Evolutionary conservation across 2,329 filamentous ascomycete species (phyloP).

Genomic region (Elsinoe australis): DNA sequence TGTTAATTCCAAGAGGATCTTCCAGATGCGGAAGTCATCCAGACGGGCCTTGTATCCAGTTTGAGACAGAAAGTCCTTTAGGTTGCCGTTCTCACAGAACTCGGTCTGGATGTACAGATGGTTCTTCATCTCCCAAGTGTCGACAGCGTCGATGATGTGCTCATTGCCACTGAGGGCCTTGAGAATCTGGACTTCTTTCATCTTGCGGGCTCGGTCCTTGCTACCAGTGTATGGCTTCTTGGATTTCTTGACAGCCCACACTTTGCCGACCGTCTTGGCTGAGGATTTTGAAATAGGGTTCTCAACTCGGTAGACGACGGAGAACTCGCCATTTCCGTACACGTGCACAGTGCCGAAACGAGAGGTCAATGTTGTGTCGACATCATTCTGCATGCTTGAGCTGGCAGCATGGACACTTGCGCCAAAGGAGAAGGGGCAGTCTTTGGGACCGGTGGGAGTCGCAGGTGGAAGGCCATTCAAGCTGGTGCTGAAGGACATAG

Average conservation of each 20-base stretch:
- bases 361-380: slow-evolving; percentile 65
- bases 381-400: slow-evolving; percentile 62
- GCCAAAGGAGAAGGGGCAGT: slow-evolving; percentile 50
- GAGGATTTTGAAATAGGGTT: slow-evolving; percentile 33
- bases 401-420: slow-evolving; percentile 48
- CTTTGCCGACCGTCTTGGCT: slow-evolving; percentile 32
- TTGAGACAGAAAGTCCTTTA: slow-evolving; percentile 76
- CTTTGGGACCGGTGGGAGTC: slow-evolving; percentile 66
- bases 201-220: slow-evolving; percentile 72
- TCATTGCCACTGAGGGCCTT: slow-evolving; percentile 70
- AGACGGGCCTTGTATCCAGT: slow-evolving; percentile 76
- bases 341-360: slow-evolving; percentile 75
- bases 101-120: slow-evolving; percentile 97
- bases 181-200: slow-evolving; percentile 75
- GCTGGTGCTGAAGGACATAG: slow-evolving; percentile 32
- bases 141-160: slow-evolving; percentile 75
- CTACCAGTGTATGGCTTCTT: slow-evolving; percentile 69
- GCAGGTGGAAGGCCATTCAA: slow-evolving; percentile 57
- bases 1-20: slow-evolving; percentile 81
- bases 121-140: slow-evolving; percentile 78
- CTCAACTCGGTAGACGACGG: slow-evolving; percentile 76
- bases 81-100: slow-evolving; percentile 87
- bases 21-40: slow-evolving; percentile 98
- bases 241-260: slow-evolving; percentile 92
- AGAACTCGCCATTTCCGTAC: slow-evolving; percentile 86